phyloP scores from a whole-genome alignment of 1,139 yeast species.

The Suhomyces atakaporum region DNA sequence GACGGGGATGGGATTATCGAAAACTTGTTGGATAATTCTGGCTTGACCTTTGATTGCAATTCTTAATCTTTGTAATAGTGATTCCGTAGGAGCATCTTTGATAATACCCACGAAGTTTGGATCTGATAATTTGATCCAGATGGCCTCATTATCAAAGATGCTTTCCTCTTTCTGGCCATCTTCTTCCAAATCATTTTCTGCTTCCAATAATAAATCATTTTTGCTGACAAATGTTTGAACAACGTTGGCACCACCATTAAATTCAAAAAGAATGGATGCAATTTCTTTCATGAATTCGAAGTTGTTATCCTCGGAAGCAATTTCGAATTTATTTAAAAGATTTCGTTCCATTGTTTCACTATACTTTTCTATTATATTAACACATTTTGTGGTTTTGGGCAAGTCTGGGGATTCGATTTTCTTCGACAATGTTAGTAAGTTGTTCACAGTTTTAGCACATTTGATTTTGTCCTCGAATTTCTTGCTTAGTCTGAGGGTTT shows the following conservation, averaged over 20 bases:
- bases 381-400: constrained; percentile 52
- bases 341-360: constrained; percentile 77
- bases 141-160: constrained; percentile 39
- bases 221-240: constrained; percentile 82
- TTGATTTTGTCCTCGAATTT: constrained; percentile 54
- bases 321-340: constrained; percentile 57
- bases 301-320: constrained; percentile 58
- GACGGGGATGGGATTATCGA: constrained; percentile 66
- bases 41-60: constrained; percentile 66
- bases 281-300: constrained; percentile 75
- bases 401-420: constrained; percentile 58
- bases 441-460: constrained; percentile 71
- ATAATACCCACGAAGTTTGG: constrained; percentile 35
- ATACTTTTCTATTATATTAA: constrained; percentile 62
- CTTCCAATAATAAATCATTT: constrained; percentile 62
- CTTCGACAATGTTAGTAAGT: constrained; percentile 62
- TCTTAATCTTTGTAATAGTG: constrained; percentile 37
- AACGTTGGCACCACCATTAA: constrained; percentile 83
- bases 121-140: constrained; percentile 40
- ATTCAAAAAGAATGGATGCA: constrained; percentile 75
- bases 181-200: constrained; percentile 35
- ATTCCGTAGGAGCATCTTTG: constrained; percentile 37
- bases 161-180: constrained; percentile 37
- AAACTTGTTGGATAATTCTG: constrained; percentile 70
- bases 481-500: constrained; percentile 45